phyloP scores from a whole-genome alignment of 202 grass and related monocot species.

The Panicum virgatum region DNA sequence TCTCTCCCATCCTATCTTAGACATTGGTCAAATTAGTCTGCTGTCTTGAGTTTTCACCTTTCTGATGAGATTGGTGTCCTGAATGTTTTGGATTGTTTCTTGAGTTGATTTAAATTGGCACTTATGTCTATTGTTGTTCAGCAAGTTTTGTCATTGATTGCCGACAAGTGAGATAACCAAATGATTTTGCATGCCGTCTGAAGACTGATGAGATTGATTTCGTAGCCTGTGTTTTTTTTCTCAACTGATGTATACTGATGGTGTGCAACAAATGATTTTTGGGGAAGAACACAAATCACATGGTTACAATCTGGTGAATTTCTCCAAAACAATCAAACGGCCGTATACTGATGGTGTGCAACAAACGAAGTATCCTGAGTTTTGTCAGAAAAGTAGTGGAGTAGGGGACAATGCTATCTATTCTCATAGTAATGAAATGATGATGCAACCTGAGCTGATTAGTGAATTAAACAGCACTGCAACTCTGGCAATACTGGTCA shows the following conservation, averaged over 20 bases:
- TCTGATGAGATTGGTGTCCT: conserved; percentile 1
- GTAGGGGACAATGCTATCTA: no score
- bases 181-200: not conserved
- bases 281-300: no score
- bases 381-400: no score
- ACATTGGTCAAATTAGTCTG: conserved; percentile 39
- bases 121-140: not conserved
- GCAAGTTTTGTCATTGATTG: not conserved
- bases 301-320: no score
- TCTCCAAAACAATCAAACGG: no score
- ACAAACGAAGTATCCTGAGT: no score
- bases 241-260: no score
- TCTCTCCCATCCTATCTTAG: conserved; percentile 17
- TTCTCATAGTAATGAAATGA: not conserved
- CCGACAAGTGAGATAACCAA: not conserved
- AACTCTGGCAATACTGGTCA: not conserved
- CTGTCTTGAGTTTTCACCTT: conserved; percentile 13
- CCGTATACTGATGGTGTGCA: no score
- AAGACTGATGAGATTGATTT: not conserved
- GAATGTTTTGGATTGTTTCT: conserved; percentile 16
- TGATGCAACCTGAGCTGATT: not conserved
- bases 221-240: no score
- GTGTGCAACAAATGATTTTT: no score
- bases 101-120: conserved; percentile 30
- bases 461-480: not conserved